Percentiles rank a stretch among this genome's conserved stretches.
Conservation (phyloP, 306 rosid species). For the Cicer chorassanicum region DNA sequence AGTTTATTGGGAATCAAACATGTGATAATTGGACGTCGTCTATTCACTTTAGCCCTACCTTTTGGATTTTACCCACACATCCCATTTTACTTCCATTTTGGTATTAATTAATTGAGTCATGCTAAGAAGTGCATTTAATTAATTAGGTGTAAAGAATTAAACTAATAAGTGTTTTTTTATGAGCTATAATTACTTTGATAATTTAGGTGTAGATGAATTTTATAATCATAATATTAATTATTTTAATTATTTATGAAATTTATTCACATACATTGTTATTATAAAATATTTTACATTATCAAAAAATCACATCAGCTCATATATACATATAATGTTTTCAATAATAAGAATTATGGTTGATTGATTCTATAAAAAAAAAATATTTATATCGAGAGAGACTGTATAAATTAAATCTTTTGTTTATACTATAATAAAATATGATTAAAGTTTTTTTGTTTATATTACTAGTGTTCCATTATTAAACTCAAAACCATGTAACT, state of each 20-base stretch:
- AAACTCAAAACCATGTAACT: background rate
- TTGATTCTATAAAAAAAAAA: too few species aligned
- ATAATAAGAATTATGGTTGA: too few species aligned
- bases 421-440: background rate
- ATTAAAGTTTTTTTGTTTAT: background rate
- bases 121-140: too few species aligned
- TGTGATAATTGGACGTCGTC: background rate
- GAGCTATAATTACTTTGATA: background rate
- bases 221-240: background rate
- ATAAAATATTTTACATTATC: too few species aligned
- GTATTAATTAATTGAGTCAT: background rate
- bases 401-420: too few species aligned
- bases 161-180: too few species aligned
- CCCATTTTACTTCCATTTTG: background rate
- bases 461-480: background rate
- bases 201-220: background rate
- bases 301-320: too few species aligned
- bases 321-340: too few species aligned
- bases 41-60: background rate
- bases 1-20: background rate
- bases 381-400: too few species aligned
- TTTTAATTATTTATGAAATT: background rate
- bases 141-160: background rate
- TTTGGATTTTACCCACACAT: slow-evolving; percentile 9
- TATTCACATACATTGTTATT: too few species aligned